A percentile compares a stretch with the other conserved stretches of the same genome.
phyloP scores from a whole-genome alignment of 164 flowering plant genomes.

The Santalum album region DNA sequence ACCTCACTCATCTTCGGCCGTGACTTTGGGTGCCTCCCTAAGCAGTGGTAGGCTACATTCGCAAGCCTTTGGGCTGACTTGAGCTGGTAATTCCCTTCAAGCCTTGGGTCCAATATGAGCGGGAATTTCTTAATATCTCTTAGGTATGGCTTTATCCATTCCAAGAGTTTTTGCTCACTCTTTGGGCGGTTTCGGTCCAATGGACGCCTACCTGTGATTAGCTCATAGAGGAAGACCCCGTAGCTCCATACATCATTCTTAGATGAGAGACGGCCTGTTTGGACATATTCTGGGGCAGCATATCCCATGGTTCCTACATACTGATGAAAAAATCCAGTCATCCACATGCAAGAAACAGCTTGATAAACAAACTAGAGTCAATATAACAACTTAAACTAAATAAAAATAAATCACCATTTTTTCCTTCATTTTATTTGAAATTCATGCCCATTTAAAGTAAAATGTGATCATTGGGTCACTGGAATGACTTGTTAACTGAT shows the following conservation, averaged over 20 bases:
- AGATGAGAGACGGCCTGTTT: conserved; percentile 63
- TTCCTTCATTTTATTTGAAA: not conserved
- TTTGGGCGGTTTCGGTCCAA: conserved; percentile 58
- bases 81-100: conserved; percentile 30
- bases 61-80: conserved; percentile 56
- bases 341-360: not conserved
- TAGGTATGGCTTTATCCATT: conserved; percentile 67
- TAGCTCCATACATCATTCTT: conserved; percentile 80
- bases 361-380: not conserved
- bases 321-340: conserved; percentile 21
- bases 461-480: too few species aligned
- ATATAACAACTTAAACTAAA: not conserved
- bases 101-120: conserved; percentile 58
- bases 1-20: conserved; percentile 86
- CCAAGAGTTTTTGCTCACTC: conserved; percentile 66
- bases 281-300: conserved; percentile 73
- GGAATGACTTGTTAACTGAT: too few species aligned
- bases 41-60: conserved; percentile 54
- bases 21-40: conserved; percentile 32
- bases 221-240: conserved; percentile 76
- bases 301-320: conserved; percentile 76
- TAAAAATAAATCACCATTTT: not conserved
- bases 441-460: not conserved
- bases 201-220: conserved; percentile 73
- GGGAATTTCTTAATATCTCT: conserved; percentile 47